Evolutionary conservation across 2,329 filamentous ascomycete genomes (phyloP).

Genomic region (Knoxdaviesia capensis): DNA sequence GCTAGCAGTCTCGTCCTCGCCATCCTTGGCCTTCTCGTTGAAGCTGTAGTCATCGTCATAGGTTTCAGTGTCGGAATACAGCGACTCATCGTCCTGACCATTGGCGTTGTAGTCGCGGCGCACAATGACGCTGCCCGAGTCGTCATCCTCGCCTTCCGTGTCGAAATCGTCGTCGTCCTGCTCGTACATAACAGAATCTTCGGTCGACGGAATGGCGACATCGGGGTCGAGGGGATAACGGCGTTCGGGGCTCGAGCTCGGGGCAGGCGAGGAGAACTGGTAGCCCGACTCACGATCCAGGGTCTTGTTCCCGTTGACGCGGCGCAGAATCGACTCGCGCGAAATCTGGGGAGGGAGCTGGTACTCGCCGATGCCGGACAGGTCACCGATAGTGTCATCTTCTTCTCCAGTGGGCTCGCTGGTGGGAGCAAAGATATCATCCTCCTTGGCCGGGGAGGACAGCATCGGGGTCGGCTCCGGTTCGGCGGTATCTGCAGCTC

Average conservation of each 20-base stretch:
- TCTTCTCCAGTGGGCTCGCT: slow-evolving; percentile 20
- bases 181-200: slow-evolving; percentile 40
- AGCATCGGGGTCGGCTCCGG: slow-evolving; percentile 13
- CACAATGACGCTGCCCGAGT: slow-evolving; percentile 42
- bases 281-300: slow-evolving; percentile 41
- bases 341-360: slow-evolving; percentile 64
- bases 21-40: slow-evolving; percentile 27
- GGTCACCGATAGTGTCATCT: slow-evolving; percentile 38
- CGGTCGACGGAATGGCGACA: slow-evolving; percentile 71
- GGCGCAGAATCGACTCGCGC: slow-evolving; percentile 77
- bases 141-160: slow-evolving; percentile 17
- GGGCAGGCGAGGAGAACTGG: slow-evolving; percentile 40
- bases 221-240: slow-evolving; percentile 55
- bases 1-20: slow-evolving; percentile 10
- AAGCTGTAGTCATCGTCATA: slow-evolving; percentile 26
- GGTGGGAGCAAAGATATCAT: too few species aligned
- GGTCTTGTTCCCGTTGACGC: slow-evolving; percentile 48
- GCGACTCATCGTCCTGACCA: slow-evolving; percentile 16
- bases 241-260: slow-evolving; percentile 36
- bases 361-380: slow-evolving; percentile 40
- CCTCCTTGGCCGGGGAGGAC: slow-evolving; percentile 9
- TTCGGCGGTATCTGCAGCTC: slow-evolving; percentile 21
- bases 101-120: slow-evolving; percentile 44
- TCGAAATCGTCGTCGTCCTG: slow-evolving; percentile 22
- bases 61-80: slow-evolving; percentile 11